These are phyloP conservation scores for Ormosia semicastrata DNA, from an alignment of 306 rosid species.

Conservation along the genomic window DNA sequence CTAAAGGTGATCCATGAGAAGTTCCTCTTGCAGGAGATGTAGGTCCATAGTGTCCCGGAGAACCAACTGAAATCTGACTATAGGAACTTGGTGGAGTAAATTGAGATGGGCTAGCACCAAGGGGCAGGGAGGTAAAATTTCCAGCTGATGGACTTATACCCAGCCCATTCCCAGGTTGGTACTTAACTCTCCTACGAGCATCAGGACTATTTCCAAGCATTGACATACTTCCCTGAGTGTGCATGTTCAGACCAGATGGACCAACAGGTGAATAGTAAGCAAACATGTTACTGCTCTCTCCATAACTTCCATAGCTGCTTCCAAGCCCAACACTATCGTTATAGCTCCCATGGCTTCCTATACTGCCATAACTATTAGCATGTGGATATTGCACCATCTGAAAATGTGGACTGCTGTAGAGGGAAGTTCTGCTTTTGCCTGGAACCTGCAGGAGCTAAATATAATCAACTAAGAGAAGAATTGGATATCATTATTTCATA, in stretches of 20 bases:
- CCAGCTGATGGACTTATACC: constrained; percentile 93
- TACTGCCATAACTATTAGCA: constrained; percentile 85
- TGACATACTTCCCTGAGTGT: constrained; percentile 61
- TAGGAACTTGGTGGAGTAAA: constrained; percentile 91
- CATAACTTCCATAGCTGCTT: constrained; percentile 97
- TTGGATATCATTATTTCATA: constrained; percentile 11
- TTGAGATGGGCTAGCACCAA: constrained; percentile 97
- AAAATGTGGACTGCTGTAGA: constrained; percentile 78
- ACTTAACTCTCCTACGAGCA: constrained; percentile 77
- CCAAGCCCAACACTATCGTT: constrained; percentile 79
- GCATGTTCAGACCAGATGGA: constrained; percentile 90
- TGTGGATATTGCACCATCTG: constrained; percentile 73
- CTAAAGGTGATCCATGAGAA: constrained; percentile 91
- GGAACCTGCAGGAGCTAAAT: constrained; percentile 58
- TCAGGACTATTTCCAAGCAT: constrained; percentile 96
- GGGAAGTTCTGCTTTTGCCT: constrained; percentile 65
- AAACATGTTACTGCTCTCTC: constrained; percentile 76
- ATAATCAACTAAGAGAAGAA: constrained; percentile 23
- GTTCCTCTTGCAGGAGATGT: constrained; percentile 96
- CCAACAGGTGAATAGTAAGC: constrained; percentile 90
- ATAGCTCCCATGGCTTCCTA: constrained; percentile 98
- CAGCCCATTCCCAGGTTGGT: constrained; percentile 76
- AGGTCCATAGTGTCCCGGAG: constrained; percentile 94
- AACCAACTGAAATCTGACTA: constrained; percentile 75
- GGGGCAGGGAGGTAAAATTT: constrained; percentile 90